Evolutionary conservation across 177 flowering plant species (phyloP), one percentile per base, ranked within the genome.

Genomic region (Tripterygium wilfordii): DNA sequence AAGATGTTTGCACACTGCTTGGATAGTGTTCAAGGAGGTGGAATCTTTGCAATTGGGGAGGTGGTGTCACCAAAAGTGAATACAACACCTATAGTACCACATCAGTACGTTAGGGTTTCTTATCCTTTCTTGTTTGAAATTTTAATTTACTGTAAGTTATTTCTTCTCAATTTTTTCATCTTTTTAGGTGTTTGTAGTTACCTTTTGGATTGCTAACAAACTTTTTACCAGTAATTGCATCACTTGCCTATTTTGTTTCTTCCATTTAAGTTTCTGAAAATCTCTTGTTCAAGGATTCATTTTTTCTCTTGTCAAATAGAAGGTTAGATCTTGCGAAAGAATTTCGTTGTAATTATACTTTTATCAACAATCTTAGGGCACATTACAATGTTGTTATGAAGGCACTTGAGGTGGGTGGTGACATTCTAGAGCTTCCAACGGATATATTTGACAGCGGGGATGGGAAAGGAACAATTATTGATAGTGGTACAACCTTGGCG

Each of bases 401-500:
- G 67, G 65, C 56, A 36, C 48, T 83, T 70, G 77, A 80, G 54
- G 87, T 83, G 33, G 87, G 73, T 54, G 67, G 62, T 64, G 51
- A 51, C 28, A 65, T 66, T 58, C 66, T 83, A 49, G 54, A 71
- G 29, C 72, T 78, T 51, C 66, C 84, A 10, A 25, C 76, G 26
- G 80, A 70, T 55, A 41, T 50, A 36, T 77, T 70, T 65, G 71
- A 59, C 22, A 33, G 56, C 42, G 80, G 68, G 18, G 58, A 38
- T 36, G 51, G 44, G 14, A 66, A 35, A 56, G 80, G 75, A 44
- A 66, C 79, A 25, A 66, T 83, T 33, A 68, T 83, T 50, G 90
- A 83, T 49, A 83, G 87, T 69, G 90, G 90, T 37, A 83, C 90
- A 52, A 83, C 90, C 10, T 56, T 83, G 72, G 77, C 84, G 9